Conservation (phyloP, 331 rosid species). For the Pyracantha coccinea region DNA sequence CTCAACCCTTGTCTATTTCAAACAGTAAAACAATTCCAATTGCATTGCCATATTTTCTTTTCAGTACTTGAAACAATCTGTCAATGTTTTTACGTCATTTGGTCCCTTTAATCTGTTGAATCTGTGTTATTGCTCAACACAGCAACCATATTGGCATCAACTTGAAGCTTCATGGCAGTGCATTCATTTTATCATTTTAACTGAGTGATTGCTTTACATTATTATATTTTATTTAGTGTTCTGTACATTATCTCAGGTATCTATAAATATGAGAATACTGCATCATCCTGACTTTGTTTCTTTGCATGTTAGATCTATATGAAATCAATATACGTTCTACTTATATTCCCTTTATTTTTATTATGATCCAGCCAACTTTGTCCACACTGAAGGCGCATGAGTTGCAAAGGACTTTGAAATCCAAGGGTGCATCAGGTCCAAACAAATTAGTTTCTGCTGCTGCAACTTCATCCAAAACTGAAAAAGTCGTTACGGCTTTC, state of each 20-base stretch:
- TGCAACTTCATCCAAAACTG: conserved; percentile 36
- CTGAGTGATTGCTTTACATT: neutral
- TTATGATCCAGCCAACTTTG: conserved; percentile 32
- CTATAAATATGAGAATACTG: neutral
- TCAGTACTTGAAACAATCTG: neutral
- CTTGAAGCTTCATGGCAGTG: neutral
- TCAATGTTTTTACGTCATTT: neutral
- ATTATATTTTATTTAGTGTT: too few species aligned
- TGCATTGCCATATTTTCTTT: neutral
- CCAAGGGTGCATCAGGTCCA: conserved; percentile 24
- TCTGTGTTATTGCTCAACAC: neutral
- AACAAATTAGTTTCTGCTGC: conserved; percentile 28
- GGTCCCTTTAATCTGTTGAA: neutral
- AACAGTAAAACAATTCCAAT: neutral
- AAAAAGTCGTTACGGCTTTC: conserved; percentile 22
- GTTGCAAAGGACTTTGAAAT: conserved; percentile 29
- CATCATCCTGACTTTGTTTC: neutral
- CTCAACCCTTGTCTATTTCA: neutral
- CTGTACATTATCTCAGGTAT: too few species aligned
- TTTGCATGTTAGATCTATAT: neutral
- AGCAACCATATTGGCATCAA: neutral
- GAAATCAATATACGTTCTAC: neutral
- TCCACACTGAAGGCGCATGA: conserved; percentile 15
- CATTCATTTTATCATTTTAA: neutral
- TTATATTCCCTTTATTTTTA: neutral